Percentiles rank a stretch among this genome's conserved stretches.
Evolutionary conservation across 179 eudicot genomes (phyloP).

Genomic region (Silene vulgaris): DNA sequence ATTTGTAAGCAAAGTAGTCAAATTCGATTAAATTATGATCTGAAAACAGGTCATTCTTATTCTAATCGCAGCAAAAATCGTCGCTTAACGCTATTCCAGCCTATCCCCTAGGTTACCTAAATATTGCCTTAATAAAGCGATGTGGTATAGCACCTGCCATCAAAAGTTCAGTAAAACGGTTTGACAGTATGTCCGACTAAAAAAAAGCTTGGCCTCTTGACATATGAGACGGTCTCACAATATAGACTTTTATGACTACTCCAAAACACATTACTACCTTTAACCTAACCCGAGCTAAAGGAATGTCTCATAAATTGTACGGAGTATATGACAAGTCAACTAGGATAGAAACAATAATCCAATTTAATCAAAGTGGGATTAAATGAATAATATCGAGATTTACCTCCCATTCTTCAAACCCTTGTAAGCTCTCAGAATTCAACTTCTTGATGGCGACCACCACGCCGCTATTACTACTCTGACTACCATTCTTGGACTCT

Average conservation of each 20-base stretch:
- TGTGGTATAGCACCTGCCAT: not conserved
- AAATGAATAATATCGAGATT: not conserved
- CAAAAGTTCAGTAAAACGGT: not conserved
- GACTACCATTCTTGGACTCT: conserved; percentile 38
- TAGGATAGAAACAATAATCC: not conserved
- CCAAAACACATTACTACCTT: not conserved
- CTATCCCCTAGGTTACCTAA: not conserved
- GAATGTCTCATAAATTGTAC: too few species aligned
- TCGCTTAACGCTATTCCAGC: not conserved
- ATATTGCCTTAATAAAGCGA: not conserved
- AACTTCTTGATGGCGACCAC: conserved; percentile 77
- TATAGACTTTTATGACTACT: too few species aligned
- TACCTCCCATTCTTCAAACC: conserved; percentile 92
- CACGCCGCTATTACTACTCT: conserved; percentile 36
- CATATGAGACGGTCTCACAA: not conserved
- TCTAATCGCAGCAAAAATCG: not conserved
- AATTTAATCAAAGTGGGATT: not conserved
- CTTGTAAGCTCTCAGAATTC: conserved; percentile 71
- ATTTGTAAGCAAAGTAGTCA: conserved; percentile 7
- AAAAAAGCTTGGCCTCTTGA: not conserved
- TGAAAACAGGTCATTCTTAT: not conserved
- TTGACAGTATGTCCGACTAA: not conserved
- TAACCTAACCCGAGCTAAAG: not conserved
- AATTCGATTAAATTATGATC: not conserved
- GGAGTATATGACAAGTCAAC: too few species aligned